These are phyloP conservation scores for Erucastrum elatum DNA, from an alignment of 345 rosid species.

Conservation along the genomic window DNA sequence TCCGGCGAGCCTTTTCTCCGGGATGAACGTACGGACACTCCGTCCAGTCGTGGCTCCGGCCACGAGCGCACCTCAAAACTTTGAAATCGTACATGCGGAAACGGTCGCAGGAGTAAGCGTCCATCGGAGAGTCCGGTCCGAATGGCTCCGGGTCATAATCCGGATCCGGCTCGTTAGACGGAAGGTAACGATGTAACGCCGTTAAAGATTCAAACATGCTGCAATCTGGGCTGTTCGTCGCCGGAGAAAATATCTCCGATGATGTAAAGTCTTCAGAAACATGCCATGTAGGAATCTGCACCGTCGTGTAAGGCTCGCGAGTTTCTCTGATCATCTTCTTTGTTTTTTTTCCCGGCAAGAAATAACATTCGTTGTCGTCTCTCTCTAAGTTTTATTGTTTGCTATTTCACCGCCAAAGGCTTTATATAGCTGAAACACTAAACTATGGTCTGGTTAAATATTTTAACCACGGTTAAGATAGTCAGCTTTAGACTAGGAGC, in stretches of 20 bases:
- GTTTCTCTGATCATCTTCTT: too few species aligned
- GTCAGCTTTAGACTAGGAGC: conserved; percentile 13
- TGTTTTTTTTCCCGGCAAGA: too few species aligned
- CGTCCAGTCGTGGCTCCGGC: conserved; percentile 93
- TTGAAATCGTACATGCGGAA: conserved; percentile 94
- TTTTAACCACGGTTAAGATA: conserved; percentile 45
- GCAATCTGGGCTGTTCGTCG: conserved; percentile 36
- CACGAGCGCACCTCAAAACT: conserved; percentile 74
- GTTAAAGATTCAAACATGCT: conserved; percentile 54
- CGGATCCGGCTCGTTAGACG: conserved; percentile 53
- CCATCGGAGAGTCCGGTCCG: conserved; percentile 52
- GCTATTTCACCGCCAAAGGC: conserved; percentile 29
- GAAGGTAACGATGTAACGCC: conserved; percentile 63
- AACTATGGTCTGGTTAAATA: conserved; percentile 47
- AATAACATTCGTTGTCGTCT: not conserved
- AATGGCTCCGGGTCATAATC: conserved; percentile 53
- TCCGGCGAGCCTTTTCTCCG: not conserved
- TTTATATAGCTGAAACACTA: conserved; percentile 40
- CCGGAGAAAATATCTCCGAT: conserved; percentile 42
- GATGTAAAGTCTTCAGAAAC: conserved; percentile 47
- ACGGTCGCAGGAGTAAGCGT: conserved; percentile 74
- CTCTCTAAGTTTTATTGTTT: not conserved
- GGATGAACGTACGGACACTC: conserved; percentile 48
- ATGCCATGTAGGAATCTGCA: conserved; percentile 64
- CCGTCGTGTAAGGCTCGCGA: conserved; percentile 50